These are phyloP conservation scores for Pythium diclinum DNA, from an alignment of 352 stramenopile species.

Conservation along the genomic window DNA sequence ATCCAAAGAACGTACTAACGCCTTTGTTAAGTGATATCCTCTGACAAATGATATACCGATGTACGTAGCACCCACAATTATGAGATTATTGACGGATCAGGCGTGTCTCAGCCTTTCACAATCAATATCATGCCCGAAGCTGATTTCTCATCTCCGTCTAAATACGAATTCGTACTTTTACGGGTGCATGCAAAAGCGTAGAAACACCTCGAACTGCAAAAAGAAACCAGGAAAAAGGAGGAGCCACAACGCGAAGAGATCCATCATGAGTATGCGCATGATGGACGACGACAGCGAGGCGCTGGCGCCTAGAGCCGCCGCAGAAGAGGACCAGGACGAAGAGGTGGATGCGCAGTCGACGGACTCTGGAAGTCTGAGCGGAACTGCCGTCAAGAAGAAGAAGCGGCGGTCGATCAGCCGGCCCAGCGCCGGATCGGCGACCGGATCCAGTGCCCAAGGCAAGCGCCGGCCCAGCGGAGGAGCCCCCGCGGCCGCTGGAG, in stretches of 20 bases:
- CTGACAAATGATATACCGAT: neutral
- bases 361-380: slow-evolving; percentile 11
- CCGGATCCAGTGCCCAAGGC: slow-evolving; percentile 8
- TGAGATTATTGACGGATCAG: neutral
- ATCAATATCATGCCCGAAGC: neutral
- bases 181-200: neutral
- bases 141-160: slow-evolving; percentile 2
- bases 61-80: neutral
- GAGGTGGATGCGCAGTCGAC: slow-evolving; percentile 19
- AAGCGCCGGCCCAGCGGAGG: slow-evolving; percentile 26
- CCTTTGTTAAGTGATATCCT: neutral
- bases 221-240: slow-evolving; percentile 5
- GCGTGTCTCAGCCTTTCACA: neutral
- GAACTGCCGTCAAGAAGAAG: slow-evolving; percentile 16
- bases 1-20: neutral
- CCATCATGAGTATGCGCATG: slow-evolving; percentile 36
- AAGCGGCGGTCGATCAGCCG: slow-evolving; percentile 25
- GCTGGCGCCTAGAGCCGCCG: neutral
- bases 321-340: slow-evolving; percentile 13
- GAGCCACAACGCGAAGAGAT: neutral
- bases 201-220: slow-evolving; percentile 3
- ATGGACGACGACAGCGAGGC: slow-evolving; percentile 22
- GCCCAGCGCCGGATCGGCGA: slow-evolving; percentile 21
- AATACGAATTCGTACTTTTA: slow-evolving; percentile 3
- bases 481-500: slow-evolving; percentile 5